These are phyloP conservation scores for Metarhizium humberi DNA, from an alignment of 2,329 filamentous ascomycete genomes.

Conservation along the genomic window DNA sequence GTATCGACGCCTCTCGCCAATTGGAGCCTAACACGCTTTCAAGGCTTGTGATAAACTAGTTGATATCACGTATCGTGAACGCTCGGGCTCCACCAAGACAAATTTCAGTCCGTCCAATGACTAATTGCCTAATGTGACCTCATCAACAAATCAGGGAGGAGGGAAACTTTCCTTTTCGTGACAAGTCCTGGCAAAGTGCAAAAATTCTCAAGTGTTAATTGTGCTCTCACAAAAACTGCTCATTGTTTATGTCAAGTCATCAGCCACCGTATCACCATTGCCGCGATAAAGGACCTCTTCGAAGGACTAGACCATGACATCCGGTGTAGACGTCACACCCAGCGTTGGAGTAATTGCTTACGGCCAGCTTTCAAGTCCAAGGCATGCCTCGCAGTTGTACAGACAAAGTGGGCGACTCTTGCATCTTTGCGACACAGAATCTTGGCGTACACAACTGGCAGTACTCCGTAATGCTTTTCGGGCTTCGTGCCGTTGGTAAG, in stretches of 20 bases:
- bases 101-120: background rate
- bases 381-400: background rate
- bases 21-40: constrained; percentile 25
- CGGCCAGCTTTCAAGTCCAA: background rate
- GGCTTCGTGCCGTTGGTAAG: background rate
- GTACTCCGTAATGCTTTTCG: no score
- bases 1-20: constrained; percentile 29
- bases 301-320: background rate
- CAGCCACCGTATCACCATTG: background rate
- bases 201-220: background rate
- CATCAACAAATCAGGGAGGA: background rate
- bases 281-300: background rate
- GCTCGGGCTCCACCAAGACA: background rate
- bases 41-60: background rate
- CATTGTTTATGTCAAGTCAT: background rate
- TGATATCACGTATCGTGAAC: background rate
- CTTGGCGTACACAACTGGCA: no score
- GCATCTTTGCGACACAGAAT: no score
- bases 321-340: background rate
- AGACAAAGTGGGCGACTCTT: background rate
- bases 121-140: background rate
- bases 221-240: background rate
- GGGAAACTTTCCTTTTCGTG: background rate
- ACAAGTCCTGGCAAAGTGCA: background rate
- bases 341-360: background rate